Percentiles rank a stretch among this genome's conserved stretches.
These are phyloP conservation scores for Olyra latifolia DNA, from an alignment of 176 grass and related monocot species.

Conservation along the genomic window DNA sequence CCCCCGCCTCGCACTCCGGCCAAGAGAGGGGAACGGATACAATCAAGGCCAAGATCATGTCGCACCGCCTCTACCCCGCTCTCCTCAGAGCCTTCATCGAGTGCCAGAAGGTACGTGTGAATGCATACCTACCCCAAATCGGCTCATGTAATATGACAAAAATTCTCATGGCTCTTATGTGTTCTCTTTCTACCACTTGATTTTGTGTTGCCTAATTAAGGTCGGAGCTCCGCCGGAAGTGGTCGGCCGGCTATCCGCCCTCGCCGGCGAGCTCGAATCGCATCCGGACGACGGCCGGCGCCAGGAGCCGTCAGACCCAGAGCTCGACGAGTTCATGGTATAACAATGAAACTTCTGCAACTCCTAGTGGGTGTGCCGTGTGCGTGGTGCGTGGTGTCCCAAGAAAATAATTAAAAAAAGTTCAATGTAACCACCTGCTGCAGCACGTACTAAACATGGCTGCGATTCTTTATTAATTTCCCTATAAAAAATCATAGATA, in stretches of 20 bases:
- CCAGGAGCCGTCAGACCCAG: constrained; percentile 48
- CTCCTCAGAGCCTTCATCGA: constrained; percentile 76
- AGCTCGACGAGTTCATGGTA: constrained; percentile 97
- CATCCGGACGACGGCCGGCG: constrained; percentile 17
- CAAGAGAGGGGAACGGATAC: constrained; percentile 36
- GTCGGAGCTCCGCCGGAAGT: constrained; percentile 73
- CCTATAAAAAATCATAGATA: background rate
- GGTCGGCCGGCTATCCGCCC: constrained; percentile 48
- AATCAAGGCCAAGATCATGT: constrained; percentile 79
- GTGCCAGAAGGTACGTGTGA: constrained; percentile 82
- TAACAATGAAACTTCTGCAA: constrained; percentile 5
- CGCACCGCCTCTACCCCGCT: constrained; percentile 70
- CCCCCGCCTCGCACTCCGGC: background rate
- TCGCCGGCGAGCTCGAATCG: constrained; percentile 54
- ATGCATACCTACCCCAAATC: background rate
- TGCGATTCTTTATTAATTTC: too few relatives aligned
- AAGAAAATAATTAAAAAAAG: too few relatives aligned
- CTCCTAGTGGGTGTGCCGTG: background rate
- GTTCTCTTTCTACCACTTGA: background rate
- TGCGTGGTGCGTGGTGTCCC: too few relatives aligned
- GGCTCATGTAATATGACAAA: constrained; percentile 9
- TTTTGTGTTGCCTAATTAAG: constrained; percentile 43
- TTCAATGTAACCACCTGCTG: too few relatives aligned
- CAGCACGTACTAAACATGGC: too few relatives aligned
- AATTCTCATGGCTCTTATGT: background rate